Base-by-base conservation (phyloP, 2,329 filamentous ascomycete species). In the Nothopassalora personata region DNA sequence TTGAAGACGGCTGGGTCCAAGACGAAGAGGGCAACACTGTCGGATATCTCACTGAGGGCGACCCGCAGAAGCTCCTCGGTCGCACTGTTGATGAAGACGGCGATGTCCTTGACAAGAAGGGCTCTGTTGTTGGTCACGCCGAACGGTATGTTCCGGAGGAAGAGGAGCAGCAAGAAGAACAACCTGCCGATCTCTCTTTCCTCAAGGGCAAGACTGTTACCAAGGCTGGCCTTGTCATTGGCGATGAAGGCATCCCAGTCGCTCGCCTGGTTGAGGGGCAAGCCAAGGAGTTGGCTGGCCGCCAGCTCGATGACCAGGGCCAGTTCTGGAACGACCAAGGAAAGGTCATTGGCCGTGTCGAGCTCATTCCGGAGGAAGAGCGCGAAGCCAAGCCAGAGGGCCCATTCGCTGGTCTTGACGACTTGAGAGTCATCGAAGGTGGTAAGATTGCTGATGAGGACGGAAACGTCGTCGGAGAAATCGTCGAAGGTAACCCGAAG, bases 291-390 rank as follows among this genome's bases (percentile, higher is more conserved):
- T 80, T 90, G 46, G 75, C 84, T 9, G 87, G 87, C 30, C 84
- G 83, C 68, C 87, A 87, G 81, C 85, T 86, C 67, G 86, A 90
- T 71, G 87, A 85, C 72, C 76, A 89, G 31, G 88, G 88, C 36
- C 83, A 88, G 68, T 82, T 90, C 64, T 84, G 86, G 76, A 88
- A 87, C 69, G 87, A 90, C 71, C 82, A 80, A n/a, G 88, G 88
- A 49, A 84, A 88, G 59, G 77, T 89, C 50, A 81, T 90, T 59
- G 87, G 87, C 61, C 81, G 80, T 58, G 85, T 84, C 49, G 86
- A 90, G 68, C 76, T 89, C 30, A 84, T 90, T 36, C 79, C 86
- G 23, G 84, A 87, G 67, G 81, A 85, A 8, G 86, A 90, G 76
- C 78, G 78, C 53, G 79, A 79, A 66, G 68, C 72, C 59, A 80